Evolutionary conservation across 495 filamentous ascomycete genomes (phyloP).

Genomic region (Venustampulla echinocandica): DNA sequence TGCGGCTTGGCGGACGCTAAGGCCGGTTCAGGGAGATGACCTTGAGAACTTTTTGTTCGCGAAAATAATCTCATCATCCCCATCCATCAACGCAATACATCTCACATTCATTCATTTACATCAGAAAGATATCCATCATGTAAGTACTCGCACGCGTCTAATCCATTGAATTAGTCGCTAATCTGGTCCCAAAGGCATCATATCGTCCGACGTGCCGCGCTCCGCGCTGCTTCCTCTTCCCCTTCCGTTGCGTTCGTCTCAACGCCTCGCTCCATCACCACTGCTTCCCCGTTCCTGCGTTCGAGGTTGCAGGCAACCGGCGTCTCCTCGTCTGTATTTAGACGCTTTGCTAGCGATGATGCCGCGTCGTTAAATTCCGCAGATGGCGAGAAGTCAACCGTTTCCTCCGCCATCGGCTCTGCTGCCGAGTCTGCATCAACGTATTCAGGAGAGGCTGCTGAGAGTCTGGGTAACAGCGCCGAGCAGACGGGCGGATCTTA

Average conservation of each 20-base stretch:
- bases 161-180: too few relatives aligned
- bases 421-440: conserved; percentile 7
- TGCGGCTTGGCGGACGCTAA: too few relatives aligned
- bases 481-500: not conserved
- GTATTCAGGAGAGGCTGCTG: not conserved
- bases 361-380: conserved; percentile 20
- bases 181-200: conserved; percentile 51
- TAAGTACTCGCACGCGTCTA: too few relatives aligned
- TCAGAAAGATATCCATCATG: not conserved
- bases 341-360: conserved; percentile 36
- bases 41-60: not conserved
- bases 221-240: conserved; percentile 45
- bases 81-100: not conserved
- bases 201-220: conserved; percentile 46
- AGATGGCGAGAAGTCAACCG: conserved; percentile 15
- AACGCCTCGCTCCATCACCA: conserved; percentile 35
- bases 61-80: not conserved
- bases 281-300: conserved; percentile 24
- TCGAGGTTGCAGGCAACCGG: conserved; percentile 19
- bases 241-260: conserved; percentile 35
- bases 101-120: not conserved
- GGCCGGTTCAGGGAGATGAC: too few relatives aligned
- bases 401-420: conserved; percentile 14
- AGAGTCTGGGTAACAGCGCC: not conserved
- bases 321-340: conserved; percentile 26